These are phyloP conservation scores for Globisporangium emineosum DNA, from an alignment of 352 stramenopile genomes.

Conservation along the genomic window DNA sequence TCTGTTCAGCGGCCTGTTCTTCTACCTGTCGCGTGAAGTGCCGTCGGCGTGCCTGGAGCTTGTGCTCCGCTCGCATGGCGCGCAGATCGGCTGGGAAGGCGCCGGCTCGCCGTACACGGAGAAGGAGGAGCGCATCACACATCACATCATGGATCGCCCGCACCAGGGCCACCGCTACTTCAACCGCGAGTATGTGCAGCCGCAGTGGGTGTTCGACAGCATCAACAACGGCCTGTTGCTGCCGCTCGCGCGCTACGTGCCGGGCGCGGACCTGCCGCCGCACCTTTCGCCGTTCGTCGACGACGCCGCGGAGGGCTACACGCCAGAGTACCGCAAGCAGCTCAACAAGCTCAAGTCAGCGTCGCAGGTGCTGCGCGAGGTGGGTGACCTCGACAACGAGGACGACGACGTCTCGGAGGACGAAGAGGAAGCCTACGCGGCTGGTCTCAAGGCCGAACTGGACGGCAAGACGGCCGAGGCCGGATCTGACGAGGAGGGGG, in stretches of 20 bases:
- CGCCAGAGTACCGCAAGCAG: slow-evolving; percentile 95
- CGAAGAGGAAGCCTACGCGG: slow-evolving; percentile 68
- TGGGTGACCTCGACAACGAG: slow-evolving; percentile 33
- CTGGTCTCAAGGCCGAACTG: slow-evolving; percentile 78
- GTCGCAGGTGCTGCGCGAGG: slow-evolving; percentile 66
- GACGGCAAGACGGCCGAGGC: slow-evolving; percentile 39
- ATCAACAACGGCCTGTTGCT: slow-evolving; percentile 96
- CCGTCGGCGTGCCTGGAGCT: slow-evolving; percentile 94
- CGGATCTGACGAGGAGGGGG: slow-evolving; percentile 31
- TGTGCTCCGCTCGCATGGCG: slow-evolving; percentile 93
- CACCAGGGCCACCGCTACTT: slow-evolving; percentile 89
- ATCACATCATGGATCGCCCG: slow-evolving; percentile 96
- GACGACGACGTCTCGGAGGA: slow-evolving; percentile 61
- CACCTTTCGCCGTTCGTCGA: slow-evolving; percentile 96
- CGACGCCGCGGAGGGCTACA: slow-evolving; percentile 95
- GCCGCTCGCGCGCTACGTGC: slow-evolving; percentile 90
- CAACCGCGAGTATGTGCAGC: slow-evolving; percentile 97
- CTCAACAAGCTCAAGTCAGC: slow-evolving; percentile 83
- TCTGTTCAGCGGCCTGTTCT: slow-evolving; percentile 81
- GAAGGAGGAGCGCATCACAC: slow-evolving; percentile 94
- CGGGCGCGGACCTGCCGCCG: slow-evolving; percentile 90
- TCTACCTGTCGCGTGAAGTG: slow-evolving; percentile 96
- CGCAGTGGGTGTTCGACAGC: slow-evolving; percentile 99
- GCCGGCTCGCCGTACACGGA: slow-evolving; percentile 88
- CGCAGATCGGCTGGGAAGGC: slow-evolving; percentile 95